Conservation (phyloP, 352 stramenopile species). For the Pythium utonaiense region DNA sequence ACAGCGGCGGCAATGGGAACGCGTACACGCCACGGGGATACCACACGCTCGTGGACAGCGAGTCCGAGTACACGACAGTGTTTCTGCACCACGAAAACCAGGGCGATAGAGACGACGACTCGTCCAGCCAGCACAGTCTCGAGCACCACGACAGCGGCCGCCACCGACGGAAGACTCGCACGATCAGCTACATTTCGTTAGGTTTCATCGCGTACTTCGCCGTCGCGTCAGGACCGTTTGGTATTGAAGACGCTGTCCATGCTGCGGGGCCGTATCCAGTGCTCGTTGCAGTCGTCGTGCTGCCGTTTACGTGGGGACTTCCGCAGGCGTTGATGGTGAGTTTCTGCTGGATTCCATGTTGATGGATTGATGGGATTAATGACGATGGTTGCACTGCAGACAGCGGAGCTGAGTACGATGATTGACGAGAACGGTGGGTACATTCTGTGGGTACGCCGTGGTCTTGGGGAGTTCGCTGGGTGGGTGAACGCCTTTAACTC, state of each 20-base stretch:
- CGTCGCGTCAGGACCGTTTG: slow-evolving; percentile 72
- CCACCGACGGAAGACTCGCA: slow-evolving; percentile 46
- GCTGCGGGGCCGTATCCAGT: slow-evolving; percentile 70
- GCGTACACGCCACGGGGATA: slow-evolving; percentile 20
- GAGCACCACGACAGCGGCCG: slow-evolving; percentile 18
- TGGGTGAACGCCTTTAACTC: slow-evolving; percentile 87
- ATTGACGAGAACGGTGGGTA: slow-evolving; percentile 85
- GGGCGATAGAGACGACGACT: slow-evolving; percentile 3
- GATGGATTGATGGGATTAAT: neutral
- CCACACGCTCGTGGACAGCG: slow-evolving; percentile 47
- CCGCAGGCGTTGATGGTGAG: slow-evolving; percentile 80
- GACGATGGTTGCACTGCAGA: slow-evolving; percentile 30
- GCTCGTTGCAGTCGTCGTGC: slow-evolving; percentile 60
- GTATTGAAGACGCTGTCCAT: slow-evolving; percentile 72
- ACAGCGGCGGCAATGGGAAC: neutral
- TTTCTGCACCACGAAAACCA: slow-evolving; percentile 8
- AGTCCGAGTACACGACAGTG: slow-evolving; percentile 33
- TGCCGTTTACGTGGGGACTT: slow-evolving; percentile 81
- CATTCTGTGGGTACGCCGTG: slow-evolving; percentile 81
- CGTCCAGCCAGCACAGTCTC: slow-evolving; percentile 16
- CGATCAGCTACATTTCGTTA: slow-evolving; percentile 78
- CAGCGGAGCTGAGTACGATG: slow-evolving; percentile 79
- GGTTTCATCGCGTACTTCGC: slow-evolving; percentile 86
- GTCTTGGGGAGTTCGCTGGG: slow-evolving; percentile 72
- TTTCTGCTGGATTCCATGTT: too few species aligned